Evolutionary conservation across 768 basidiomycete species (phyloP), one percentile per base, ranked within the genome.

Genomic region (Hericium erinaceus): DNA sequence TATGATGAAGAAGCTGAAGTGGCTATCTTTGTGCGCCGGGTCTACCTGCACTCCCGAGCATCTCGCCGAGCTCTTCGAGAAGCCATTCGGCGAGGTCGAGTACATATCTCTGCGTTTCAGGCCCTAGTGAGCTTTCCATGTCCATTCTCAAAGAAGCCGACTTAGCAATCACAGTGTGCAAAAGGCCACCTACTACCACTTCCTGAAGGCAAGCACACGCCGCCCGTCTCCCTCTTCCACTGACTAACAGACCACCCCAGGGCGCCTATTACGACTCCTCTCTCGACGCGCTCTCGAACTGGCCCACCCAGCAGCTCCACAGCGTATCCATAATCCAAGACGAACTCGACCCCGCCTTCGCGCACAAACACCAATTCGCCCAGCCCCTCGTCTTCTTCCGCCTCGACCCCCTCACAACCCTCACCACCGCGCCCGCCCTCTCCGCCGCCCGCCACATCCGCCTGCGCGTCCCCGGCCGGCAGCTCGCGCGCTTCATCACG

Each of bases 311-410:
- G 9, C 61, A 69, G 15, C 68, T 86, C 2, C 70, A 74, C 1
- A 69, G 70, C 0, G 64, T 88, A 2, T 88, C 85, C 3, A 78
- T 89, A 50, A 73, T 87, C 11, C 87, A 89, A 70, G 87, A 89
- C 60, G 77, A 82, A 2, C 69, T 82, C 3, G 75, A 78, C 40
- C 65, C 74, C 1, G 69, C 72, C 28, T 66, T 75, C 38, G 73
- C 73, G 13, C 67, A 64, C 5, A 67, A 44, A 37, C 60, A 62
- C 15, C 64, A 72, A 39, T 87, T 88, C 60, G 94, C 93, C 1
- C 94, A 95, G 65, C 94, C 94, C 1, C 77, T 97, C 61, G 89
- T 92, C 2, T 92, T 94, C 72, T 89, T 89, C 68, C 79, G 78
- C 44, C 74, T 95, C 56, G 80, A 85, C 39, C 68, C 75, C 40